Conservation (phyloP, 2,329 filamentous ascomycete species). For the Pyrenophora graminea region DNA sequence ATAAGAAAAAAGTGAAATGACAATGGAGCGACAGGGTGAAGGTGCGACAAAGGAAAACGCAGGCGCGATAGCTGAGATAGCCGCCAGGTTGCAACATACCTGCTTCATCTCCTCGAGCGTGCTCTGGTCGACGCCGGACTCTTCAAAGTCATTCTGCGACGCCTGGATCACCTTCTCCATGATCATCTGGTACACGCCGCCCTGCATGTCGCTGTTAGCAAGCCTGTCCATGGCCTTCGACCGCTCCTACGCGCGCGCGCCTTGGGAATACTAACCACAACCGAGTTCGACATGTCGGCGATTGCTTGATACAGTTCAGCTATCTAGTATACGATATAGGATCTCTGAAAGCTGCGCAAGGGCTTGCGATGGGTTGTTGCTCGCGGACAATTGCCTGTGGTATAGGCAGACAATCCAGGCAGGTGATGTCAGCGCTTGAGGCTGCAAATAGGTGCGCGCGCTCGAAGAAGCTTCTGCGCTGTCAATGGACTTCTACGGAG, state of each 20-base stretch:
- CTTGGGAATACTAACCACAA: conserved; percentile 44
- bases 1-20: conserved; percentile 8
- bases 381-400: conserved; percentile 22
- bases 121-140: conserved; percentile 86
- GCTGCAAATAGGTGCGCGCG: conserved; percentile 30
- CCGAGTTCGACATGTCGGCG: conserved; percentile 45
- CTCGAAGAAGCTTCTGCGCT: conserved; percentile 33
- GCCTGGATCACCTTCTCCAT: conserved; percentile 68
- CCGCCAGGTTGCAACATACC: conserved; percentile 62
- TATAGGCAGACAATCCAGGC: conserved; percentile 32
- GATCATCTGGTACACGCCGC: conserved; percentile 85
- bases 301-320: conserved; percentile 17
- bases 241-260: conserved; percentile 19
- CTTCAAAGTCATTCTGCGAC: conserved; percentile 94
- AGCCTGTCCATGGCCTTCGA: conserved; percentile 17
- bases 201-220: conserved; percentile 52
- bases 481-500: conserved; percentile 26
- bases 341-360: conserved; percentile 18
- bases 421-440: conserved; percentile 37
- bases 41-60: conserved; percentile 20
- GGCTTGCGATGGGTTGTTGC: conserved; percentile 27
- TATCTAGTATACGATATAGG: conserved; percentile 23
- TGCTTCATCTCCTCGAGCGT: conserved; percentile 85
- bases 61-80: conserved; percentile 18
- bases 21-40: conserved; percentile 5